Evolutionary conservation across 2,329 filamentous ascomycete species (phyloP).

Genomic region (Dothidotthia symphoricarpi): DNA sequence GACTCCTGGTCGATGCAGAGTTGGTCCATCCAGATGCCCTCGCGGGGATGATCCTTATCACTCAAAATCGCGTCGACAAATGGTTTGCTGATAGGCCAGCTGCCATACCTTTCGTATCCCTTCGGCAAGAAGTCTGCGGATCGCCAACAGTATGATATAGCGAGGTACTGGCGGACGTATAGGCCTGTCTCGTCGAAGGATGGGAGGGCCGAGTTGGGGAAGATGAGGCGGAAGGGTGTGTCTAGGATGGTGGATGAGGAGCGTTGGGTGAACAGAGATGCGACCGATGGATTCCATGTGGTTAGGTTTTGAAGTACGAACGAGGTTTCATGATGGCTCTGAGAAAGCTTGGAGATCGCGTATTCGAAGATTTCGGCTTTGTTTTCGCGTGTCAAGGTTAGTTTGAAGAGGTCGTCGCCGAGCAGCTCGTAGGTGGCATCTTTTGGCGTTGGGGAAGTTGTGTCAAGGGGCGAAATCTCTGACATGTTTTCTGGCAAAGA

Average conservation of each 20-base stretch:
- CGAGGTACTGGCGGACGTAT: conserved; percentile 16
- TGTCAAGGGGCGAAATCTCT: neutral
- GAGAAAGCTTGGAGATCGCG: conserved; percentile 5
- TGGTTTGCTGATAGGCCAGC: conserved; percentile 16
- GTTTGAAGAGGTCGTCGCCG: conserved; percentile 8
- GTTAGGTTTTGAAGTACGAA: conserved; percentile 7
- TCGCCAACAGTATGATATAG: conserved; percentile 20
- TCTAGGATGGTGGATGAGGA: conserved; percentile 9
- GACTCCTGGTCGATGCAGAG: conserved; percentile 15
- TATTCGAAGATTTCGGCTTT: conserved; percentile 12
- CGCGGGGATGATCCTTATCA: conserved; percentile 13
- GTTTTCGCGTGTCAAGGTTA: conserved; percentile 9
- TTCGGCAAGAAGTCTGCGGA: conserved; percentile 8
- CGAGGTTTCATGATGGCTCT: conserved; percentile 4
- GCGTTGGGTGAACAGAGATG: conserved; percentile 6
- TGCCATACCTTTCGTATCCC: conserved; percentile 7
- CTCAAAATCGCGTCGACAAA: conserved; percentile 17
- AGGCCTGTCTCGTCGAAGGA: conserved; percentile 11
- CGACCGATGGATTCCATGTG: conserved; percentile 6
- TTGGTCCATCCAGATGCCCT: conserved; percentile 22
- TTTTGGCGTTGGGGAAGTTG: too few relatives aligned
- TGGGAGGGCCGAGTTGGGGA: conserved; percentile 2
- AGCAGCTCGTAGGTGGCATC: conserved; percentile 5
- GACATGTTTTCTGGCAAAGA: neutral
- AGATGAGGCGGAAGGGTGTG: conserved; percentile 18